Conservation (phyloP, 129 eudicot species). For the Centella asiatica region DNA sequence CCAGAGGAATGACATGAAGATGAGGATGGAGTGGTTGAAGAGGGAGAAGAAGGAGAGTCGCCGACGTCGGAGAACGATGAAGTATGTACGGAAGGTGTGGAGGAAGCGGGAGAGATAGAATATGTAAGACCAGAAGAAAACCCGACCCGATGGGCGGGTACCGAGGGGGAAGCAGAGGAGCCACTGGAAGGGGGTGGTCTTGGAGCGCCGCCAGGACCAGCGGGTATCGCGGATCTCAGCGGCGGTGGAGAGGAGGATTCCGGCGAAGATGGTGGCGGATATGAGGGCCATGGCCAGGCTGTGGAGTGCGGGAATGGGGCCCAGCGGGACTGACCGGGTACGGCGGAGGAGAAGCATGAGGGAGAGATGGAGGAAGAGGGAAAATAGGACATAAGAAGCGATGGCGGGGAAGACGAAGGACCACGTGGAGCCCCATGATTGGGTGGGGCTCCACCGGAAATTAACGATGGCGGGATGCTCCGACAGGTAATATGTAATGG, state of each 20-base stretch:
- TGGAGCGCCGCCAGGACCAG: slow-evolving; percentile 71
- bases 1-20: slow-evolving; percentile 64
- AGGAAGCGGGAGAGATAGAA: slow-evolving; percentile 79
- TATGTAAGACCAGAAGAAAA: slow-evolving; percentile 83
- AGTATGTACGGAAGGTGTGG: slow-evolving; percentile 52
- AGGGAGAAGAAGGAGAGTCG: slow-evolving; percentile 44
- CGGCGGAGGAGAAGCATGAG: slow-evolving; percentile 37
- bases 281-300: slow-evolving; percentile 51
- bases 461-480: slow-evolving; percentile 61
- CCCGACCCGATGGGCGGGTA: slow-evolving; percentile 89
- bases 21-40: slow-evolving; percentile 54
- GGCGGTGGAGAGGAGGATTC: slow-evolving; percentile 63
- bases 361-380: slow-evolving; percentile 39
- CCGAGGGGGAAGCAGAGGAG: slow-evolving; percentile 83
- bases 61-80: slow-evolving; percentile 37
- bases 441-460: slow-evolving; percentile 74
- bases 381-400: slow-evolving; percentile 32
- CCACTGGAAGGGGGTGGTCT: slow-evolving; percentile 70
- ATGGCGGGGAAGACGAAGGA: slow-evolving; percentile 62
- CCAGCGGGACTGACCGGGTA: slow-evolving; percentile 50
- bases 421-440: slow-evolving; percentile 86
- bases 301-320: slow-evolving; percentile 71
- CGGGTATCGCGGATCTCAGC: slow-evolving; percentile 90
- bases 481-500: slow-evolving; percentile 56
- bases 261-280: slow-evolving; percentile 69